Base-by-base conservation (phyloP, 805 yeast species). In the Yamadazyma laniorum region DNA sequence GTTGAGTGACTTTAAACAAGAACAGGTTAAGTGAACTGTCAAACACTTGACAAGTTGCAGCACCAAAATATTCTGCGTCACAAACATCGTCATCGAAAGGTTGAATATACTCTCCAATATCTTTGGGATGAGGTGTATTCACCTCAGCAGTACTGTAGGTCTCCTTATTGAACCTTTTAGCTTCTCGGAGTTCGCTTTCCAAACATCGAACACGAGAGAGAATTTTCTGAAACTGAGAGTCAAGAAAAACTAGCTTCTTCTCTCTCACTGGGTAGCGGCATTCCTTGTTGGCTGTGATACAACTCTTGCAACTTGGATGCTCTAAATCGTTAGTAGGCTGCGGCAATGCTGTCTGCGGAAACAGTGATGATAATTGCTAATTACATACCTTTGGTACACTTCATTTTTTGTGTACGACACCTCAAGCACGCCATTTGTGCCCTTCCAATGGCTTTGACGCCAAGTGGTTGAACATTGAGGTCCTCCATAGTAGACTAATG, bases 331-430 rank as follows among this genome's bases (percentile, higher is more conserved):
- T 39, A 35, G 43, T 38, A 32, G 9, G 23, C 9, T 7, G 9
- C 6, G 6, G 23, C 9, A 4, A 26, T 11, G 18, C 25, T 6
- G 16, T 21, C 6, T 14, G 18, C 17, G 7, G 16, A 29, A 29
- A 15, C 18, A 6, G 8, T 29, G n/a, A 17, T 13, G n/a, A 29
- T 9, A 7, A 21, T 7, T 7, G 6, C 23, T 7, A 21, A 21
- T 21, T 21, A 39, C 46, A 23, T 35, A 42, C 46, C 43, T 35
- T 42, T 42, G 9, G 43, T 34, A 18, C 46, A 42, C 21, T 29
- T 34, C 46, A 42, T 42, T 21, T 42, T 42, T 14, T 42, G 46
- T 6, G 40, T 19, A 9, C 46, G 25, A 21, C 46, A 42, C n/a
- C 46, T 30, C 11, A 39, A 29, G 28, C 46, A 39, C 4, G 46